Evolutionary conservation across 139 green algal species (phyloP).

Genomic region (Chlamydomonas incerta): DNA sequence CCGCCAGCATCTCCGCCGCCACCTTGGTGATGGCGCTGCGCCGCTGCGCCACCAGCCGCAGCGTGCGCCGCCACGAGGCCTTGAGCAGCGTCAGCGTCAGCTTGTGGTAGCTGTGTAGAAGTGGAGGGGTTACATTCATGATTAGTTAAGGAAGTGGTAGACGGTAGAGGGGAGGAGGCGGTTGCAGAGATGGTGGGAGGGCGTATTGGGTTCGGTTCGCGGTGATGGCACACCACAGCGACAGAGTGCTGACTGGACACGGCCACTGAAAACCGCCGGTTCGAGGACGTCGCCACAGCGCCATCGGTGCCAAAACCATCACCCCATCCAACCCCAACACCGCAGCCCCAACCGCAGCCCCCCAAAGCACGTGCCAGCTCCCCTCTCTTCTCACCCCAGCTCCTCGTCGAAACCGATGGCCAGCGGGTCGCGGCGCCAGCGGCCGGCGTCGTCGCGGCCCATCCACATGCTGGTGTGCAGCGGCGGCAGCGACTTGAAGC

Average conservation of each 20-base stretch:
- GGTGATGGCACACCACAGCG: too few species aligned
- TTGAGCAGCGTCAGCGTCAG: conserved; percentile 71
- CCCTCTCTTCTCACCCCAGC: conserved; percentile 56
- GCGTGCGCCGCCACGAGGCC: conserved; percentile 59
- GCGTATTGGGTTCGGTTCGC: too few species aligned
- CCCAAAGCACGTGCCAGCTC: not conserved
- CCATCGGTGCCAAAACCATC: too few species aligned
- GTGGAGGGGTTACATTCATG: too few species aligned
- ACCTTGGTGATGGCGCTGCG: conserved; percentile 54
- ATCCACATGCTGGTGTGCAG: conserved; percentile 62
- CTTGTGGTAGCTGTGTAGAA: conserved; percentile 61
- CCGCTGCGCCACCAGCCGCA: conserved; percentile 53
- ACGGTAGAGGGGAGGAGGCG: too few species aligned
- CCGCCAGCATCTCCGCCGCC: conserved; percentile 59
- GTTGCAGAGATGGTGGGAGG: too few species aligned
- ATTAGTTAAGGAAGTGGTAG: too few species aligned
- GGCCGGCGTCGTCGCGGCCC: conserved; percentile 46
- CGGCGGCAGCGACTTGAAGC: conserved; percentile 58
- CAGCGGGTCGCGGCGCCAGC: conserved; percentile 49
- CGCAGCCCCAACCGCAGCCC: too few species aligned
- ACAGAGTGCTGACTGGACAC: too few species aligned
- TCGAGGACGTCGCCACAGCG: too few species aligned
- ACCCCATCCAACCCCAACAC: not conserved
- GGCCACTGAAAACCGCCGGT: too few species aligned
- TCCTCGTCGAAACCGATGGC: conserved; percentile 58